Evolutionary conservation across 2,329 filamentous ascomycete species (phyloP).

Genomic region (Fusarium decemcellulare): DNA sequence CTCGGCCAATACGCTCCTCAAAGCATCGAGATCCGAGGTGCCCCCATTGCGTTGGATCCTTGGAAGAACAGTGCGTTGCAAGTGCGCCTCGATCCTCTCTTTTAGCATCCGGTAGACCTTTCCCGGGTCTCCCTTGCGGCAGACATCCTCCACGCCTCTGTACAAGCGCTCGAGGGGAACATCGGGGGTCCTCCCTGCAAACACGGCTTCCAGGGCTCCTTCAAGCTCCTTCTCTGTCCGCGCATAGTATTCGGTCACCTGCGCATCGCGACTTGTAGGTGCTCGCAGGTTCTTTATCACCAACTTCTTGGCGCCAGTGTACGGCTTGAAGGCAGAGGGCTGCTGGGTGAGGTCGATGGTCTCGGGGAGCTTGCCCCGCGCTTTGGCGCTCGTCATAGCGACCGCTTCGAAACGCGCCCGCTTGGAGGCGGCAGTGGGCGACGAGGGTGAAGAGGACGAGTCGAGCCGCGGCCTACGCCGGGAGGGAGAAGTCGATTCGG

Average conservation of each 20-base stretch:
- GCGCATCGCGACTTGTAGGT: conserved; percentile 66
- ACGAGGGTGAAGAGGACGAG: conserved; percentile 51
- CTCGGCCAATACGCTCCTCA: conserved; percentile 67
- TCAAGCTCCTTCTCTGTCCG: conserved; percentile 83
- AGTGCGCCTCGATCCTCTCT: conserved; percentile 75
- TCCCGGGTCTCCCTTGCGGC: conserved; percentile 80
- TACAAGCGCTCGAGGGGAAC: conserved; percentile 91
- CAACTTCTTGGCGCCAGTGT: conserved; percentile 85
- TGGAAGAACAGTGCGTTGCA: conserved; percentile 73
- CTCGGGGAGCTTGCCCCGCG: conserved; percentile 58
- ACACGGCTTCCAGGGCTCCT: conserved; percentile 80
- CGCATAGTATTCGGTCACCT: conserved; percentile 83
- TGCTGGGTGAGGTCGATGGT: conserved; percentile 52
- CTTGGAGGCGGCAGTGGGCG: conserved; percentile 47
- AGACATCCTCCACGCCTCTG: conserved; percentile 91
- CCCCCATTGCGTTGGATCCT: conserved; percentile 66
- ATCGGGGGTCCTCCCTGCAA: conserved; percentile 73
- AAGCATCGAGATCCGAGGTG: conserved; percentile 71
- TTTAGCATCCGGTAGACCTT: conserved; percentile 78
- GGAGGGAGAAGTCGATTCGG: conserved; percentile 51
- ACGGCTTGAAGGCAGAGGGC: conserved; percentile 74
- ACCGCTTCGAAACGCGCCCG: conserved; percentile 49
- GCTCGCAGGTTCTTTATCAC: conserved; percentile 93
- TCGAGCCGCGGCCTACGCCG: conserved; percentile 56
- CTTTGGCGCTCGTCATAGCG: conserved; percentile 54